Conservation (phyloP, 1,284 basidiomycete species). For the Cutaneotrichosporon cavernicola region DNA sequence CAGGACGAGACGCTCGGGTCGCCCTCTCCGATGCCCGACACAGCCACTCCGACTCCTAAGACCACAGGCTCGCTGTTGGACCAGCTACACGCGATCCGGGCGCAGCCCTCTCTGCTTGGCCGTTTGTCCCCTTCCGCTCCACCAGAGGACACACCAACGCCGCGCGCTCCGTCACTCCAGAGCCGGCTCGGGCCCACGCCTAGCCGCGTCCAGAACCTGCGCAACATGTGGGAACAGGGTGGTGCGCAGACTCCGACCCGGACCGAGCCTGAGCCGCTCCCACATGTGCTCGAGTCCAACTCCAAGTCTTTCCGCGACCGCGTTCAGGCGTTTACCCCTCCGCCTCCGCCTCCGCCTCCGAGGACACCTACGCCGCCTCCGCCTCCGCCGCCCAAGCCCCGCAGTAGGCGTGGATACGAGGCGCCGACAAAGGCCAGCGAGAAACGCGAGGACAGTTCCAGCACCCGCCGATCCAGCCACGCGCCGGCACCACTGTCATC, state of each 20-base stretch:
- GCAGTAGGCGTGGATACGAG: background rate
- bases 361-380: background rate
- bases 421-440: background rate
- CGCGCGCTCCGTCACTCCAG: background rate
- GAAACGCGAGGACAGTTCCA: background rate
- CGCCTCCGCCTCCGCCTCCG: background rate
- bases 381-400: background rate
- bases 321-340: background rate
- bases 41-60: background rate
- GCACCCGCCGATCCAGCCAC: background rate
- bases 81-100: background rate
- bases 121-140: background rate
- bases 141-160: background rate
- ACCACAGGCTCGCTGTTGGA: background rate
- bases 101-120: background rate
- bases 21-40: too few species aligned
- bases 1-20: background rate
- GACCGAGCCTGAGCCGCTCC: background rate
- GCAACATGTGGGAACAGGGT: background rate
- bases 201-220: background rate
- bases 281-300: background rate
- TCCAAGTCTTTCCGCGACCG: background rate
- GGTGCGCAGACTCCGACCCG: background rate
- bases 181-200: background rate
- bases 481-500: too few species aligned